Percentiles rank a stretch among this genome's conserved stretches.
These are phyloP conservation scores for Neonectria faginata DNA, from an alignment of 2,329 filamentous ascomycete genomes.

Conservation along the genomic window DNA sequence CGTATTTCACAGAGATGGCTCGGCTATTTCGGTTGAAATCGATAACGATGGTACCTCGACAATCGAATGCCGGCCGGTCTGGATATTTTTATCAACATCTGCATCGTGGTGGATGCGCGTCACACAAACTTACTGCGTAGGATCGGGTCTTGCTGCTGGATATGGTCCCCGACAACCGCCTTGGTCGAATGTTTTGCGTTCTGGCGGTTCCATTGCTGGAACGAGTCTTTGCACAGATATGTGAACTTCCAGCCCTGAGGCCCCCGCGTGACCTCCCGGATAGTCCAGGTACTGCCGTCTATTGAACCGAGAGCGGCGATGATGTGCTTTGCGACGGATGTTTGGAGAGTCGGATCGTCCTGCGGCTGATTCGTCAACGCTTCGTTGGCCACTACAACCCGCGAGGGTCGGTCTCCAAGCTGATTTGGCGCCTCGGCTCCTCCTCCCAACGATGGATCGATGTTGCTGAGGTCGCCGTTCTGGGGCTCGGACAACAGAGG, in stretches of 20 bases:
- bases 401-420: constrained; percentile 44
- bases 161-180: constrained; percentile 61
- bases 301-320: constrained; percentile 55
- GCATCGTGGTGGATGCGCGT: not conserved
- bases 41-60: constrained; percentile 63
- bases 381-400: constrained; percentile 59
- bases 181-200: constrained; percentile 56
- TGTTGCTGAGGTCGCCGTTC: constrained; percentile 48
- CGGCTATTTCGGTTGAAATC: constrained; percentile 61
- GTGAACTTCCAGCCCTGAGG: constrained; percentile 65
- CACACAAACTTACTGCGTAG: constrained; percentile 55
- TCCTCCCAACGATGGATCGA: constrained; percentile 52
- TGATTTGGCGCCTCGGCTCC: constrained; percentile 35
- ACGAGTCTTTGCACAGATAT: constrained; percentile 66
- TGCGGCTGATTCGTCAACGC: constrained; percentile 61
- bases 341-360: constrained; percentile 62
- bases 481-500: constrained; percentile 53
- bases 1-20: constrained; percentile 64
- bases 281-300: constrained; percentile 63
- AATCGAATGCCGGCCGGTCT: constrained; percentile 71
- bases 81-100: constrained; percentile 6
- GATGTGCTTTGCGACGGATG: constrained; percentile 62
- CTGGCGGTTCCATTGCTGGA: constrained; percentile 63
- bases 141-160: constrained; percentile 58
- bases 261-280: constrained; percentile 58